phyloP scores from a whole-genome alignment of 345 rosid genomes.

The Corchorus olitorius region DNA sequence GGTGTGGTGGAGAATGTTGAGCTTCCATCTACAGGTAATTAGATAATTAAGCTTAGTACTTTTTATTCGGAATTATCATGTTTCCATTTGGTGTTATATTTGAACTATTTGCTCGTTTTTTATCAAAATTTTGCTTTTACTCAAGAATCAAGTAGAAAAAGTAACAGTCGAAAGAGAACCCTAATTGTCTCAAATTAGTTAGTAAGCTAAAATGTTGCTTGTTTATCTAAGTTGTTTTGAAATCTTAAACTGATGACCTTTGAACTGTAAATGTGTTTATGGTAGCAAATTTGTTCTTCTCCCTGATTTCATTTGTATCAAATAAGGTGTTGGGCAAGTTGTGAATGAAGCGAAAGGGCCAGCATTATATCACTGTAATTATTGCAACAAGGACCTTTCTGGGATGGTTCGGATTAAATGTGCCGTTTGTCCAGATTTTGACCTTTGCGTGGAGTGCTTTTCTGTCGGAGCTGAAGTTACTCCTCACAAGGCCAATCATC shows the following conservation, averaged over 20 bases:
- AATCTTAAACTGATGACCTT: neutral
- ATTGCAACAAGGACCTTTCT: slow-evolving; percentile 85
- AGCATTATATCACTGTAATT: slow-evolving; percentile 83
- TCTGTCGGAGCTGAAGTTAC: slow-evolving; percentile 78
- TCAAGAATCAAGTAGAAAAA: neutral
- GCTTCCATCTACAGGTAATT: slow-evolving; percentile 41
- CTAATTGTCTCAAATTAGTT: neutral
- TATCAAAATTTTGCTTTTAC: neutral
- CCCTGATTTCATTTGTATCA: slow-evolving; percentile 2
- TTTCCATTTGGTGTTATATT: slow-evolving; percentile 20
- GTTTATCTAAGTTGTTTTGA: neutral
- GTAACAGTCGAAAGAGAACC: neutral
- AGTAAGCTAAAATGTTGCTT: neutral
- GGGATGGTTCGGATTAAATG: slow-evolving; percentile 85
- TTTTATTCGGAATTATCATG: neutral
- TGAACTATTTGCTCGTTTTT: neutral
- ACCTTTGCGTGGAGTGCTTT: slow-evolving; percentile 92
- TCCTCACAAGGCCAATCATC: slow-evolving; percentile 81
- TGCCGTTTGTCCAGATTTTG: slow-evolving; percentile 83
- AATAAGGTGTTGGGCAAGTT: slow-evolving; percentile 44
- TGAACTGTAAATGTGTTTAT: neutral
- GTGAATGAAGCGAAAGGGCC: slow-evolving; percentile 44
- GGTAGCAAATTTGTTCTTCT: slow-evolving; percentile 1
- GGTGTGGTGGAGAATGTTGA: slow-evolving; percentile 51
- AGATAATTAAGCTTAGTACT: neutral